These are phyloP conservation scores for Solanum virginianum DNA, from an alignment of 257 asterid species.

Conservation along the genomic window DNA sequence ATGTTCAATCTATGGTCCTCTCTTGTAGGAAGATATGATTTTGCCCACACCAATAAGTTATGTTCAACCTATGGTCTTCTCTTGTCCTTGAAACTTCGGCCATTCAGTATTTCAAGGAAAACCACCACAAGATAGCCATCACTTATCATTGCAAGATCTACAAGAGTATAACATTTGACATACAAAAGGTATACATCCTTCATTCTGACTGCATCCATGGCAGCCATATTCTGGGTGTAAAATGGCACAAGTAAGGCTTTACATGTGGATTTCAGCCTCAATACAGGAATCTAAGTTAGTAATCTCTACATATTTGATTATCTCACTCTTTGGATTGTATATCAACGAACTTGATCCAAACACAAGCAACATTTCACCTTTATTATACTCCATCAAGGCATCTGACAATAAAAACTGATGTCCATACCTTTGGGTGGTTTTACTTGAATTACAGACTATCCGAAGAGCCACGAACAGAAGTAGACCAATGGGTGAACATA, in stretches of 20 bases:
- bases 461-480: slow-evolving; percentile 65
- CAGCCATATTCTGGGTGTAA: background rate
- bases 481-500: slow-evolving; percentile 50
- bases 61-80: background rate
- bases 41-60: background rate
- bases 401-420: too few species aligned
- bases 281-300: background rate
- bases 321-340: slow-evolving; percentile 13
- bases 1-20: too few species aligned
- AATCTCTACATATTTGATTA: slow-evolving; percentile 15
- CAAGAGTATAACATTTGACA: too few species aligned
- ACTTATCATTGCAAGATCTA: background rate
- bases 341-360: slow-evolving; percentile 12
- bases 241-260: slow-evolving; percentile 25
- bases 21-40: too few species aligned
- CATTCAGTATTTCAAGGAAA: background rate
- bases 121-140: background rate
- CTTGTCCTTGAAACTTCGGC: background rate
- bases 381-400: too few species aligned
- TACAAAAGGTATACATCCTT: background rate
- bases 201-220: background rate
- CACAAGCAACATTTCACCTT: background rate
- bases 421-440: slow-evolving; percentile 39
- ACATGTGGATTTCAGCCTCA: slow-evolving; percentile 9
- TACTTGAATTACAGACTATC: slow-evolving; percentile 57